A percentile compares a stretch with the other conserved stretches of the same genome.
phyloP scores from a whole-genome alignment of 2,329 filamentous ascomycete genomes.

The Ramichloridium luteum region DNA sequence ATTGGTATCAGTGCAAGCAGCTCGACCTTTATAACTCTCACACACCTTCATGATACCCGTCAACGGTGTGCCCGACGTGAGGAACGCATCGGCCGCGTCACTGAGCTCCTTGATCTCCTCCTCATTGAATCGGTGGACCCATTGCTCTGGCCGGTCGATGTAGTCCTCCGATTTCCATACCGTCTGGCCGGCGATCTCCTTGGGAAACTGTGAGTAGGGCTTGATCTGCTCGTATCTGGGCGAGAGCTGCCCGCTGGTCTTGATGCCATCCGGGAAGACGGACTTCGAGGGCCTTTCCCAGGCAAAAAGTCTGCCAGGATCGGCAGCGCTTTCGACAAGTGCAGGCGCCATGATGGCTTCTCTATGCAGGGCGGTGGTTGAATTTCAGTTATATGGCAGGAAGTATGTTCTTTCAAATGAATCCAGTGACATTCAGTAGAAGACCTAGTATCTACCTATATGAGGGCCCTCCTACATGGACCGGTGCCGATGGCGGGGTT shows the following conservation, averaged over 20 bases:
- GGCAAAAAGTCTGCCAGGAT: slow-evolving; percentile 10
- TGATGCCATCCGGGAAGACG: slow-evolving; percentile 52
- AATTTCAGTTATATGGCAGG: no score
- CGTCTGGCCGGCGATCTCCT: slow-evolving; percentile 56
- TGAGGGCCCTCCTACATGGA: not conserved
- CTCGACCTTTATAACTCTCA: not conserved
- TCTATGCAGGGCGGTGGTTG: not conserved
- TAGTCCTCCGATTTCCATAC: slow-evolving; percentile 61
- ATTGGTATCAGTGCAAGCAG: slow-evolving; percentile 1
- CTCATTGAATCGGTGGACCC: slow-evolving; percentile 57
- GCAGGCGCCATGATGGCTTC: slow-evolving; percentile 11
- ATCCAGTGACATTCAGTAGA: not conserved
- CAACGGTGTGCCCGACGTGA: slow-evolving; percentile 51
- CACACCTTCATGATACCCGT: slow-evolving; percentile 55
- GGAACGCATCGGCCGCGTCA: slow-evolving; percentile 55
- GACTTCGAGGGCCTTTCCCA: slow-evolving; percentile 27
- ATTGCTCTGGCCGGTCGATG: slow-evolving; percentile 49
- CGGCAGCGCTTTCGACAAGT: slow-evolving; percentile 9
- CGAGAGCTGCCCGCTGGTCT: slow-evolving; percentile 58
- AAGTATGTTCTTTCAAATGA: no score
- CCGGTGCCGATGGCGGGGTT: not conserved
- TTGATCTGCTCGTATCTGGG: slow-evolving; percentile 54
- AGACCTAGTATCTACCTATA: not conserved
- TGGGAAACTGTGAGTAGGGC: slow-evolving; percentile 59
- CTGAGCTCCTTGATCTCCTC: slow-evolving; percentile 58